Base-by-base conservation (phyloP, 257 asterid genomes). In the Rehmannia glutinosa region DNA sequence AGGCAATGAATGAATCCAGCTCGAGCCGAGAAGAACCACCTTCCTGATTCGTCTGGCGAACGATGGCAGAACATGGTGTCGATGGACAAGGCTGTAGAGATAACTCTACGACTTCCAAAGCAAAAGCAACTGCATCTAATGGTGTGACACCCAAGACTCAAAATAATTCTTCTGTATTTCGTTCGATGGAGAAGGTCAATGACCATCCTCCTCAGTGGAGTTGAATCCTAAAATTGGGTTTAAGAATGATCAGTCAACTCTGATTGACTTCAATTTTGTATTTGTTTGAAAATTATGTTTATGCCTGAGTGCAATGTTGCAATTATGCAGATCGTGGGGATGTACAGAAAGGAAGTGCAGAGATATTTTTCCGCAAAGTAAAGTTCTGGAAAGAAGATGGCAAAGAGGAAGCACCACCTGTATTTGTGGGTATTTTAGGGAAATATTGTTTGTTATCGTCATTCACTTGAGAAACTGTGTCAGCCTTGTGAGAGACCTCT, bases 361-460 rank as follows among this genome's bases (percentile, higher is more conserved):
- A 94, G 84, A 83, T 86, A 41, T 94, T 94, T 77, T 94, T 94
- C 85, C 98, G 99, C 55, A 94, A 94, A 85, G 99, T 94, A 3
- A 94, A 94, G 86, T 94, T 94, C 76, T 91, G 99, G 99, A 91
- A 86, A 59, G 97, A 94, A 82, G 98, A 94, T 58, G 95, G 90
- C 64, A 91, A 89, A 75, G 99, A 85, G 82, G 99, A 94, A 84
- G 99, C 99, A 43, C 98, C 99, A 1, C 98, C 99, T 77, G 88
- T 91, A 73, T 94, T 94, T 91, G 99, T 94, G 89, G 83, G 99
- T 89, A 74, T 85, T 81, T 78, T 66, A 32, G 47, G 64, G 56
- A 50, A 70, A 55, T 53, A 23, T 30, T 55, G 23, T 15, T 19
- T 24, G 5, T 56, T 56, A 30, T 12, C 8, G 13, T 23, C 73